phyloP scores from a whole-genome alignment of 1,139 yeast genomes.

The Yamadazyma pseudoaaseri region DNA sequence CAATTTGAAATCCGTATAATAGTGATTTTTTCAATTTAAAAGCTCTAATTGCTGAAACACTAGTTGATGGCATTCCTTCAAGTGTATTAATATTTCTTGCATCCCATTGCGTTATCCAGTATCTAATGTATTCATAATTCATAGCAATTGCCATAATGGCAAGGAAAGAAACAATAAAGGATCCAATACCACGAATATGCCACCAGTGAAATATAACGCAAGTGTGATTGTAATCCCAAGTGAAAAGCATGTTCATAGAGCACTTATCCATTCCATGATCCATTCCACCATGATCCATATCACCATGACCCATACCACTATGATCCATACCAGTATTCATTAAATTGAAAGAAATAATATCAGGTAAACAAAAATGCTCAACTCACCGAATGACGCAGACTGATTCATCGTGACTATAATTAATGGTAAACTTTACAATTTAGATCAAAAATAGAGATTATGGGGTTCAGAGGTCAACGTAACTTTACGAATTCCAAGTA shows the following conservation, averaged over 20 bases:
- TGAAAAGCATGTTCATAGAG: conserved; percentile 78
- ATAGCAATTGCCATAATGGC: conserved; percentile 51
- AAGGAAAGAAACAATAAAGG: conserved; percentile 52
- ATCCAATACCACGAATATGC: conserved; percentile 59
- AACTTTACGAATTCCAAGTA: too few species aligned
- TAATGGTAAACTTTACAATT: too few species aligned
- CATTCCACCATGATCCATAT: conserved; percentile 2
- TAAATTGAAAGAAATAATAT: too few species aligned
- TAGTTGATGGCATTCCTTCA: conserved; percentile 16
- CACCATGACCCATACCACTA: conserved; percentile 1
- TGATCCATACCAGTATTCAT: conserved; percentile 8
- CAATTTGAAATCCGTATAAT: conserved; percentile 70
- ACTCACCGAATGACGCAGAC: too few species aligned
- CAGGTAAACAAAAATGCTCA: too few species aligned
- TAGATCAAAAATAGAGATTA: too few species aligned
- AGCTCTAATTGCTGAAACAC: conserved; percentile 14
- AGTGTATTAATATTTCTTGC: conserved; percentile 13
- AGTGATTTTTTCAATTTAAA: conserved; percentile 36
- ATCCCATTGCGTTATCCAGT: conserved; percentile 34
- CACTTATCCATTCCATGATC: conserved; percentile 36
- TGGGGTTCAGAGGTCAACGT: too few species aligned
- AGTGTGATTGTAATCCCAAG: conserved; percentile 74
- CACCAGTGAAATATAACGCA: conserved; percentile 79
- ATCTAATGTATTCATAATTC: conserved; percentile 61
- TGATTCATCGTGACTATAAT: too few species aligned